Conservation (phyloP, 371 early-diverging fungal species). For the Mortierella sp. region DNA sequence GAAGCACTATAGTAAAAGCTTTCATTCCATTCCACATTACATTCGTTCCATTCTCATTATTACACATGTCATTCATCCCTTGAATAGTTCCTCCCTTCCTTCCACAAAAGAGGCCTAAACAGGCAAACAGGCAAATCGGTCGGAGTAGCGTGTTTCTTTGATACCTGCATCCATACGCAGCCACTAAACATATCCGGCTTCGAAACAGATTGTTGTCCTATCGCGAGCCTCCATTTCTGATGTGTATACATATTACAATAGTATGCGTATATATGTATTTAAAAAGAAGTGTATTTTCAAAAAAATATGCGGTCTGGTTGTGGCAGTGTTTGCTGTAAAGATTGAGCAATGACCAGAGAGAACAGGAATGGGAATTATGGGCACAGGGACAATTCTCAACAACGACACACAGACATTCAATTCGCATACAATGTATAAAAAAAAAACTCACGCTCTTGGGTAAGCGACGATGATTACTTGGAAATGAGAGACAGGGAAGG, state of each 20-base stretch:
- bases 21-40: neutral
- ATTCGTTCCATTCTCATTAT: no score
- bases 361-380: neutral
- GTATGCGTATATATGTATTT: neutral
- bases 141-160: neutral
- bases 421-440: neutral
- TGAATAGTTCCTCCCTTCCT: no score
- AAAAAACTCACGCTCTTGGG: neutral
- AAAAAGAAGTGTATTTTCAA: neutral
- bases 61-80: no score
- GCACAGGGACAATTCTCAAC: neutral
- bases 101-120: no score
- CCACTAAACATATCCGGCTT: neutral
- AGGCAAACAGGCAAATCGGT: no score
- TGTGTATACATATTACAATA: neutral
- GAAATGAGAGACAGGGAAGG: neutral
- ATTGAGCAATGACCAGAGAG: neutral
- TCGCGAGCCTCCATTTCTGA: neutral
- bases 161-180: neutral
- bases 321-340: neutral
- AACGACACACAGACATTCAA: neutral
- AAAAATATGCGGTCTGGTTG: neutral
- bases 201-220: neutral
- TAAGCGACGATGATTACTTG: neutral
- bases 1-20: neutral